Evolutionary conservation across 371 early-diverging fungal species (phyloP).

Genomic region (Circinella umbellata): DNA sequence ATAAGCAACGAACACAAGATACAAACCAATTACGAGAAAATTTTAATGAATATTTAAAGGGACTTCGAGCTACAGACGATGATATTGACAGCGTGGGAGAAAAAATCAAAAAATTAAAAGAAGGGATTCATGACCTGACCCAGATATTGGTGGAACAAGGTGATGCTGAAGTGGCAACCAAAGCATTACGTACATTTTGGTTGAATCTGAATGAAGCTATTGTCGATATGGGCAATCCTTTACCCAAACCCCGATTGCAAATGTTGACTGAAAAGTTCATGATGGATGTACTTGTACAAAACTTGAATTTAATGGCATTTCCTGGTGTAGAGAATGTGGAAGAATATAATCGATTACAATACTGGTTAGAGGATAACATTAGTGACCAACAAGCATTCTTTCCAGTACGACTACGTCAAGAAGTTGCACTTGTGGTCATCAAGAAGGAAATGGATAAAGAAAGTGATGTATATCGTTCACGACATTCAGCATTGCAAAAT

Average conservation of each 20-base stretch:
- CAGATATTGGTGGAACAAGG: constrained; percentile 29
- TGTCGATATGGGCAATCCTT: constrained; percentile 34
- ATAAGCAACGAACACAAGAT: constrained; percentile 25
- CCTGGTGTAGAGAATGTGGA: constrained; percentile 32
- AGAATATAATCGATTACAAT: constrained; percentile 23
- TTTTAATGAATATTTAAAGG: constrained; percentile 35
- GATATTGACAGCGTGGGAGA: constrained; percentile 28
- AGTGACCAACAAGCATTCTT: constrained; percentile 19
- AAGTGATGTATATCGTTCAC: constrained; percentile 31
- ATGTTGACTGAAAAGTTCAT: constrained; percentile 57
- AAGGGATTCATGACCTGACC: constrained; percentile 32
- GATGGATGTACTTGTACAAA: constrained; percentile 55
- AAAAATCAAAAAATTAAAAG: constrained; percentile 26
- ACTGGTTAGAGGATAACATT: constrained; percentile 22
- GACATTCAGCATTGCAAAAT: constrained; percentile 30
- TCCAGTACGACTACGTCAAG: constrained; percentile 44
- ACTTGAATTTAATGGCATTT: constrained; percentile 35
- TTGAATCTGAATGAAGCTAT: constrained; percentile 41
- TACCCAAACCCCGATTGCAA: constrained; percentile 25
- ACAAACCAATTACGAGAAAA: constrained; percentile 30
- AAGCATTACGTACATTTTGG: constrained; percentile 43
- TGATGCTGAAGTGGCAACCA: constrained; percentile 27
- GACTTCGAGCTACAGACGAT: constrained; percentile 46
- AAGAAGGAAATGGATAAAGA: constrained; percentile 22
- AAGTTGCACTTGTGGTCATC: constrained; percentile 31